Conservation (phyloP, 2,329 filamentous ascomycete species). For the Paracoccidioides lutzii region DNA sequence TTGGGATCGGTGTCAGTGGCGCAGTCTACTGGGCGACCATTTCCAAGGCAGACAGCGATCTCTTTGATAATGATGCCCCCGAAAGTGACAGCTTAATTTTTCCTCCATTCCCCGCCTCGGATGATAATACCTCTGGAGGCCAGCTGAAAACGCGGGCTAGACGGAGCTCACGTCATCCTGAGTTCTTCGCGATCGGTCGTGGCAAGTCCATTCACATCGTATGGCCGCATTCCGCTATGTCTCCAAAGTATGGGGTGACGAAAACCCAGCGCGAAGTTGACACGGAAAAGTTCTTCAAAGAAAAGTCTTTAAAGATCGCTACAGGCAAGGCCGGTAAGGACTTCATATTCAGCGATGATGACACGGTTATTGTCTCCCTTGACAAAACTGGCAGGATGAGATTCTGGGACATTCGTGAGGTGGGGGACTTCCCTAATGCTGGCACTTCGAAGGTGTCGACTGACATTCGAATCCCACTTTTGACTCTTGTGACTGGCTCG, state of each 20-base stretch:
- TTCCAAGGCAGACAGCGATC: constrained; percentile 61
- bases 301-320: constrained; percentile 83
- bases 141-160: constrained; percentile 92
- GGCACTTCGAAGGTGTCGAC: constrained; percentile 38
- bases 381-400: constrained; percentile 94
- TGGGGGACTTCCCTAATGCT: constrained; percentile 39
- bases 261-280: constrained; percentile 52
- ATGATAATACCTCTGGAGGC: constrained; percentile 82
- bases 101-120: constrained; percentile 70
- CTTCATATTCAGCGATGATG: constrained; percentile 94
- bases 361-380: constrained; percentile 82
- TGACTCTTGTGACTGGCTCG: constrained; percentile 75
- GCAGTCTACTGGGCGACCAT: constrained; percentile 93
- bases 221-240: constrained; percentile 45
- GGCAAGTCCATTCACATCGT: constrained; percentile 94
- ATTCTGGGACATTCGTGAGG: constrained; percentile 90
- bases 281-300: constrained; percentile 72
- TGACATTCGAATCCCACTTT: constrained; percentile 73
- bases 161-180: constrained; percentile 74
- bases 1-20: constrained; percentile 87
- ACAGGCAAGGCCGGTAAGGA: constrained; percentile 98
- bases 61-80: constrained; percentile 63
- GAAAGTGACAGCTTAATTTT: constrained; percentile 81
- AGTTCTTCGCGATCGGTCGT: constrained; percentile 88
- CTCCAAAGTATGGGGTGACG: constrained; percentile 37